phyloP scores from a whole-genome alignment of 345 rosid genomes.

The Rhodamnia argentea region DNA sequence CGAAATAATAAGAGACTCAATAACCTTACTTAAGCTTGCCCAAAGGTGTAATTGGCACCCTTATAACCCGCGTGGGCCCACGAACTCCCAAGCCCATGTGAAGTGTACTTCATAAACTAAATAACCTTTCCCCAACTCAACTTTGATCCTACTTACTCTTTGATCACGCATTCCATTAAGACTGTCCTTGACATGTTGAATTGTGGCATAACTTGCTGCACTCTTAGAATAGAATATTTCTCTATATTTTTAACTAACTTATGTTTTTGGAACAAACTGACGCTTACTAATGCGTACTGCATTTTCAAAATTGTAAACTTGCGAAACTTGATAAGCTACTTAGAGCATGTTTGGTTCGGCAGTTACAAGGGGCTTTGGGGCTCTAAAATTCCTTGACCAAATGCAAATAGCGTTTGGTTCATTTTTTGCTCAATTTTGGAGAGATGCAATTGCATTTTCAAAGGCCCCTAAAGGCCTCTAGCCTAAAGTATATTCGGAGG shows the following conservation, averaged over 20 bases:
- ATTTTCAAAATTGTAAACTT: no score
- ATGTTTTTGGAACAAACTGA: no score
- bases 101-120: not conserved
- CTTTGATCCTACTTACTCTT: not conserved
- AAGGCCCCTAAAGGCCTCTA: no score
- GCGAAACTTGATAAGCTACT: no score
- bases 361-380: no score
- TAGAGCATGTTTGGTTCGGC: no score
- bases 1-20: not conserved
- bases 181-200: not conserved
- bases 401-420: no score
- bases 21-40: not conserved
- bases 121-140: not conserved
- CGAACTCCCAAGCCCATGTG: not conserved
- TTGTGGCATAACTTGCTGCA: not conserved
- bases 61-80: not conserved
- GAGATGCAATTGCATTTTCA: no score
- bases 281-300: no score
- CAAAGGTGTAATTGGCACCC: not conserved
- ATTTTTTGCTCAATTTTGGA: no score
- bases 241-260: not conserved
- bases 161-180: not conserved
- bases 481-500: no score
- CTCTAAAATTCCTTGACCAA: no score
- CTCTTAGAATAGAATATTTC: not conserved